Percentiles rank a stretch among this genome's conserved stretches.
These are phyloP conservation scores for Primulina tabacum DNA, from an alignment of 257 asterid species.

Conservation along the genomic window DNA sequence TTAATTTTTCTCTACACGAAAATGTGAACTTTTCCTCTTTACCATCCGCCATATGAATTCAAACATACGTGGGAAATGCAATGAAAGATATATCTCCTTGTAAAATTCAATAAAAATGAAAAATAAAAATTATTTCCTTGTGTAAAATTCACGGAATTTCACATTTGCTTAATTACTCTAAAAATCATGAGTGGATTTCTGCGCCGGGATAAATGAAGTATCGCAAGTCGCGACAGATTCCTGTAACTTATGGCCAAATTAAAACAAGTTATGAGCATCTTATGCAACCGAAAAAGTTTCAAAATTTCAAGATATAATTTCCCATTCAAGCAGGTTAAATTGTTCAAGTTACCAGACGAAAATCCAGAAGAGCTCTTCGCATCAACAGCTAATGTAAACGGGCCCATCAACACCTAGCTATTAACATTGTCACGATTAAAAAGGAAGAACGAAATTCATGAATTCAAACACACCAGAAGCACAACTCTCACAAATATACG, in stretches of 20 bases:
- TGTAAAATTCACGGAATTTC: not conserved
- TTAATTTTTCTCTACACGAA: too few relatives aligned
- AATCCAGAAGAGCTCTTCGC: slow-evolving; percentile 41
- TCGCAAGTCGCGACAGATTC: slow-evolving; percentile 18
- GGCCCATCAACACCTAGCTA: slow-evolving; percentile 54
- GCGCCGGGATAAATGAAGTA: not conserved
- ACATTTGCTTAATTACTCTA: not conserved
- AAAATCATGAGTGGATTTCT: not conserved
- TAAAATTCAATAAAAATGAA: not conserved
- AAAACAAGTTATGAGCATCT: slow-evolving; percentile 6
- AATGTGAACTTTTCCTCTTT: too few relatives aligned
- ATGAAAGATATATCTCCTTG: not conserved
- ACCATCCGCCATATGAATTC: too few relatives aligned
- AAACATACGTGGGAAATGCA: not conserved
- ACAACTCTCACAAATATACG: too few relatives aligned
- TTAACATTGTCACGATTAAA: too few relatives aligned
- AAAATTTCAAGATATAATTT: not conserved
- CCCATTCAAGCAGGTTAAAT: not conserved
- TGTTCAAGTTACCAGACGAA: slow-evolving; percentile 34
- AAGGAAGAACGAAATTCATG: not conserved
- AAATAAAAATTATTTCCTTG: not conserved
- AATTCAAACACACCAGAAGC: not conserved
- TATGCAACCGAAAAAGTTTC: not conserved
- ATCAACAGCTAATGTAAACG: slow-evolving; percentile 60
- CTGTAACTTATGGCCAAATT: slow-evolving; percentile 17